Conservation (phyloP, 441 rosid genomes). For the Croton laevigatus region DNA sequence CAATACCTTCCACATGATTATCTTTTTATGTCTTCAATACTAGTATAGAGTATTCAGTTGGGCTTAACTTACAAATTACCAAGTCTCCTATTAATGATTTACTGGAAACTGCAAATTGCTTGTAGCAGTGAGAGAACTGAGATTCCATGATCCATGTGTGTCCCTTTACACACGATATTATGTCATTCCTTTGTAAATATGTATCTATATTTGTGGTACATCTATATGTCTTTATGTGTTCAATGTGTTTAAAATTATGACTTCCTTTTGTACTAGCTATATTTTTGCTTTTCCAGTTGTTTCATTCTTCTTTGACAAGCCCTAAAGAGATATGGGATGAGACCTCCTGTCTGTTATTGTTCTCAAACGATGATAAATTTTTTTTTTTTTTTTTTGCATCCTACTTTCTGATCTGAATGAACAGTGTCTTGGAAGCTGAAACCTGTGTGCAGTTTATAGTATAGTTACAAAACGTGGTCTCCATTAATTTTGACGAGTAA, state of each 20-base stretch:
- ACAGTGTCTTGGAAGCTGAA: background rate
- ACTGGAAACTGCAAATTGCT: background rate
- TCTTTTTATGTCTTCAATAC: background rate
- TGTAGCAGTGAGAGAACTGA: background rate
- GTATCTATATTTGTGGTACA: background rate
- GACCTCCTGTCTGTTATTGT: background rate
- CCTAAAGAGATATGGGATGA: background rate
- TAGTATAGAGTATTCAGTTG: background rate
- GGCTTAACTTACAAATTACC: background rate
- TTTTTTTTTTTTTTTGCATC: background rate
- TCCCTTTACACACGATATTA: background rate
- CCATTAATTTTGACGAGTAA: conserved; percentile 17
- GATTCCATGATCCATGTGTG: background rate
- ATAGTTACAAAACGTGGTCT: conserved; percentile 16
- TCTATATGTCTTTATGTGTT: background rate
- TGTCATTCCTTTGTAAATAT: background rate
- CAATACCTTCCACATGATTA: background rate
- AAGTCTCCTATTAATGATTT: background rate
- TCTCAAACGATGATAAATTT: background rate
- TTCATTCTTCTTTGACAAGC: no score
- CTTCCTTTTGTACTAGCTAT: no score
- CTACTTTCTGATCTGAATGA: conserved; percentile 10
- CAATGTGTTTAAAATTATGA: background rate
- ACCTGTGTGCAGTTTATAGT: conserved; percentile 5
- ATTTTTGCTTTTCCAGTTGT: background rate